A percentile compares a stretch with the other conserved stretches of the same genome.
These are phyloP conservation scores for Magnusiomyces suaveolens DNA, from an alignment of 1,139 yeast species.

Conservation along the genomic window DNA sequence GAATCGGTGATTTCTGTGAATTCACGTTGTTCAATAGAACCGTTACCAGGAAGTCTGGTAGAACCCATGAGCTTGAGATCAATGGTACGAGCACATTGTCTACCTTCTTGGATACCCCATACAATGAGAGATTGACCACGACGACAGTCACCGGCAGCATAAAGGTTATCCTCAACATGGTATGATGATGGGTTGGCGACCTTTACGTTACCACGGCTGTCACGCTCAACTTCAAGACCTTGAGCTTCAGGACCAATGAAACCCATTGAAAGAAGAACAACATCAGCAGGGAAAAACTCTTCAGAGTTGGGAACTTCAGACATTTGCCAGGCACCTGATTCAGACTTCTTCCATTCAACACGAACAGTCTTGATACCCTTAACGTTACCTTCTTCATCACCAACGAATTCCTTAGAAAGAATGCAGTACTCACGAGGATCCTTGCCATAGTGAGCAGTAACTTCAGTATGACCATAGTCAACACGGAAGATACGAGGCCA, in stretches of 20 bases:
- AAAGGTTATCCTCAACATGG: slow-evolving; percentile 60
- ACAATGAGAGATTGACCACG: slow-evolving; percentile 97
- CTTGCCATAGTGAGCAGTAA: slow-evolving; percentile 84
- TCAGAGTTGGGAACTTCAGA: slow-evolving; percentile 93
- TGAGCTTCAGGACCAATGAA: slow-evolving; percentile 93
- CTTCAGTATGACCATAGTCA: slow-evolving; percentile 96
- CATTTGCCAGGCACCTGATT: slow-evolving; percentile 98
- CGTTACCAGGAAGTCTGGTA: slow-evolving; percentile 85
- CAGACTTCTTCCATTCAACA: slow-evolving; percentile 96
- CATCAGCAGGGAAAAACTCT: slow-evolving; percentile 88
- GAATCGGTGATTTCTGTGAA: slow-evolving; percentile 27
- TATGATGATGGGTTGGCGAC: slow-evolving; percentile 47
- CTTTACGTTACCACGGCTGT: slow-evolving; percentile 78
- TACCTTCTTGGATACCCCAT: slow-evolving; percentile 99
- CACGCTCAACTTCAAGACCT: slow-evolving; percentile 59
- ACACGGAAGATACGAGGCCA: slow-evolving; percentile 98
- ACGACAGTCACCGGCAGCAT: slow-evolving; percentile 98
- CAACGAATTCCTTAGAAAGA: slow-evolving; percentile 88
- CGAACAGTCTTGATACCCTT: slow-evolving; percentile 87
- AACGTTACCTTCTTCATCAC: slow-evolving; percentile 89
- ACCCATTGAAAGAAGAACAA: slow-evolving; percentile 93
- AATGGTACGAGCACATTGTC: slow-evolving; percentile 95
- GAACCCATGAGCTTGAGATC: slow-evolving; percentile 70
- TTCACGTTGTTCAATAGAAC: slow-evolving; percentile 80
- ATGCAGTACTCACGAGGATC: slow-evolving; percentile 97